Conservation (phyloP, 139 green algal species). For the Astrephomene gubernaculifera region DNA sequence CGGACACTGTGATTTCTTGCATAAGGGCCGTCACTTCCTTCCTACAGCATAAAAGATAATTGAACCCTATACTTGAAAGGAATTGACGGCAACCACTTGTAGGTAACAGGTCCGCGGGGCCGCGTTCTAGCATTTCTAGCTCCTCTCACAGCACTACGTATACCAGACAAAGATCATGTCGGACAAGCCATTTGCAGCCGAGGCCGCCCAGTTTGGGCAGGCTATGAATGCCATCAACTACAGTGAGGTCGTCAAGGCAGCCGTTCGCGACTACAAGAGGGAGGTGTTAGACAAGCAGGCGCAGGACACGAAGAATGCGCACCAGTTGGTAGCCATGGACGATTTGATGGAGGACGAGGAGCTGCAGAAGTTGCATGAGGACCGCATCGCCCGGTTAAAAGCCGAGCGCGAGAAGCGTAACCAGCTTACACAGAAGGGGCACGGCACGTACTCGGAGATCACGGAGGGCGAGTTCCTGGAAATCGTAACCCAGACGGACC, state of each 20-base stretch:
- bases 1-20: too few relatives aligned
- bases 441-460: constrained; percentile 85
- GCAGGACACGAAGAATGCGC: constrained; percentile 30
- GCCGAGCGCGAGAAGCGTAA: constrained; percentile 85
- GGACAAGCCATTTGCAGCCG: constrained; percentile 33
- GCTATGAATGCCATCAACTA: constrained; percentile 87
- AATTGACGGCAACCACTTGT: too few relatives aligned
- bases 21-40: too few relatives aligned
- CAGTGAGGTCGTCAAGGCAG: constrained; percentile 85
- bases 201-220: constrained; percentile 72
- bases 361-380: constrained; percentile 74
- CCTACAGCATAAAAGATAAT: too few relatives aligned
- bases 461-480: constrained; percentile 93
- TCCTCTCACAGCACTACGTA: neutral
- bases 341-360: constrained; percentile 85
- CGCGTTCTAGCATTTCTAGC: neutral
- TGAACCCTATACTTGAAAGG: too few relatives aligned
- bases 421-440: constrained; percentile 81
- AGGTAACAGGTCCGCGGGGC: neutral
- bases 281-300: constrained; percentile 62
- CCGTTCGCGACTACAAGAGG: constrained; percentile 85
- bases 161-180: constrained; percentile 2
- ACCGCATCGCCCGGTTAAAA: constrained; percentile 81
- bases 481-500: constrained; percentile 85
- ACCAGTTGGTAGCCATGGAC: constrained; percentile 74